Percentiles rank a stretch among this genome's conserved stretches.
phyloP scores from a whole-genome alignment of 768 basidiomycete genomes.

The Porphyrellus cyaneotinctus region DNA sequence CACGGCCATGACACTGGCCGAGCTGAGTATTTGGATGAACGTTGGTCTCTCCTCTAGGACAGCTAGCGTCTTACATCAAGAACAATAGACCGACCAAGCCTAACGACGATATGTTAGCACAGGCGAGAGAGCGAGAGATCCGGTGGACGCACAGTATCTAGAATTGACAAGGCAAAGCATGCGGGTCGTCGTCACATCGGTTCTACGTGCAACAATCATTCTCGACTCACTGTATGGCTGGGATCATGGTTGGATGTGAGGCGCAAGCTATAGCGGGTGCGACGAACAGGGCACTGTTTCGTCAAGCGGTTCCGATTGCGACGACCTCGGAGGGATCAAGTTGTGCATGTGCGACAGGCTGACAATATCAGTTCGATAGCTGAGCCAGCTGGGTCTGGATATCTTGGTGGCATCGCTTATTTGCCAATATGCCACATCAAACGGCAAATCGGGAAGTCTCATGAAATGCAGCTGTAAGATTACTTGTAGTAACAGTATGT shows the following conservation, averaged over 20 bases:
- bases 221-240: conserved; percentile 17
- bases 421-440: too few relatives aligned
- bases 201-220: not conserved
- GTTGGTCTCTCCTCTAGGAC: not conserved
- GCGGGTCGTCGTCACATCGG: not conserved
- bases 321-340: not conserved
- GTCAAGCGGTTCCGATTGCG: not conserved
- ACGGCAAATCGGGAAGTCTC: too few relatives aligned
- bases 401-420: too few relatives aligned
- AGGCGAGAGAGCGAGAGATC: not conserved
- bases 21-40: conserved; percentile 6
- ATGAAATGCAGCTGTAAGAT: too few relatives aligned
- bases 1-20: conserved; percentile 16
- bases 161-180: not conserved
- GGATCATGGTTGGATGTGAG: conserved; percentile 4
- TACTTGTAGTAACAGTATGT: too few relatives aligned
- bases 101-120: conserved; percentile 1
- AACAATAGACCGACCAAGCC: conserved; percentile 20
- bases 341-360: not conserved
- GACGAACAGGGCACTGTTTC: not conserved
- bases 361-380: not conserved
- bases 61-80: conserved; percentile 10
- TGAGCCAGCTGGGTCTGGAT: too few relatives aligned
- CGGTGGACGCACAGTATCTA: conserved; percentile 18
- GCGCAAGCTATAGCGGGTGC: not conserved